These are phyloP conservation scores for Aquilaria yunnanensis DNA, from an alignment of 345 rosid species.

Conservation along the genomic window DNA sequence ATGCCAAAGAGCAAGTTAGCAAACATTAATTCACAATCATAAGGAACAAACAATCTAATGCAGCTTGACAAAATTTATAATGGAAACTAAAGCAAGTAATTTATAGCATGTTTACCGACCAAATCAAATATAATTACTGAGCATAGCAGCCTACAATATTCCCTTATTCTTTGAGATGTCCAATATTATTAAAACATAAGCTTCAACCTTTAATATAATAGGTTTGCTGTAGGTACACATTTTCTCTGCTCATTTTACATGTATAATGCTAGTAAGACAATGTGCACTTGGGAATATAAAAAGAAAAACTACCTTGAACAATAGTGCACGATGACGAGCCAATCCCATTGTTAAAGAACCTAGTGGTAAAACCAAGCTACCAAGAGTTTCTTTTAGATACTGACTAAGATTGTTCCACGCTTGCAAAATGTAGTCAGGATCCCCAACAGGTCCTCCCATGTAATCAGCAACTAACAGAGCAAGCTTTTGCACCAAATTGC, in stretches of 20 bases:
- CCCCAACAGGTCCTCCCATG: constrained; percentile 92
- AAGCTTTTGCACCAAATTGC: constrained; percentile 55
- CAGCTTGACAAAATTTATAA: constrained; percentile 2
- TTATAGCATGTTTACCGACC: too few species aligned
- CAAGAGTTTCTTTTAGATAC: constrained; percentile 68
- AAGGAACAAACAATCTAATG: constrained; percentile 6
- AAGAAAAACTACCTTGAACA: constrained; percentile 66
- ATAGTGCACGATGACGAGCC: constrained; percentile 95
- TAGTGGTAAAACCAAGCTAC: constrained; percentile 84
- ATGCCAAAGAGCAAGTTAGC: constrained; percentile 17
- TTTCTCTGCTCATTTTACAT: not conserved
- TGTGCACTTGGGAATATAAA: constrained; percentile 9
- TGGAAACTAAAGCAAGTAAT: too few species aligned
- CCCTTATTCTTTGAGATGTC: too few species aligned
- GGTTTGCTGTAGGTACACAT: not conserved
- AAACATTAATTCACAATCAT: constrained; percentile 3
- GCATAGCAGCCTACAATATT: too few species aligned
- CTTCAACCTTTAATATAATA: not conserved
- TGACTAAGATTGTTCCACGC: constrained; percentile 74
- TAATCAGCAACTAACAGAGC: constrained; percentile 75
- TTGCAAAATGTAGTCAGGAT: constrained; percentile 63
- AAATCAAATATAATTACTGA: too few species aligned
- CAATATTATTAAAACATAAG: not conserved
- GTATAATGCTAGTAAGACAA: constrained; percentile 5
- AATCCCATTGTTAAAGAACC: constrained; percentile 88